Percentiles rank a stretch among this genome's conserved stretches.
phyloP scores from a whole-genome alignment of 257 asterid species.

The Agastache rugosa region DNA sequence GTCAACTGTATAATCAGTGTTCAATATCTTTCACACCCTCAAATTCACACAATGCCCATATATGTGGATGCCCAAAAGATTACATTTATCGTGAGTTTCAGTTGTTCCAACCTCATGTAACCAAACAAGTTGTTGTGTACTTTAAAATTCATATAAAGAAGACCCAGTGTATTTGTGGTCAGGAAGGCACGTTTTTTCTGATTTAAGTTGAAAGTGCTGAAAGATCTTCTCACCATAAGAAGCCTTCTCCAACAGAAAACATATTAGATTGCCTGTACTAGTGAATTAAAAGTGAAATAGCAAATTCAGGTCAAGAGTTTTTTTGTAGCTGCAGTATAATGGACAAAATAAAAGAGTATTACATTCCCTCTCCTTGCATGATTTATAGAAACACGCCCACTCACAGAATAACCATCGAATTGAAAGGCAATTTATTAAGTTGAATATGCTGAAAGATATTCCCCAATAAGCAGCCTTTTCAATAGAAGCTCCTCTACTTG shows the following conservation, averaged over 20 bases:
- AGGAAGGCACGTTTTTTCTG: slow-evolving; percentile 2
- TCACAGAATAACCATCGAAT: slow-evolving; percentile 8
- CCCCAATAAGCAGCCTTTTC: slow-evolving; percentile 12
- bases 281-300: slow-evolving; percentile 5
- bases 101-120: slow-evolving; percentile 30
- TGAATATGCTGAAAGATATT: slow-evolving; percentile 26
- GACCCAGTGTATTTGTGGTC: slow-evolving; percentile 10
- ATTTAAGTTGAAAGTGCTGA: slow-evolving; percentile 16
- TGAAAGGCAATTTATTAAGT: slow-evolving; percentile 2
- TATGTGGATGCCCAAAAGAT: slow-evolving; percentile 23
- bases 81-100: slow-evolving; percentile 28
- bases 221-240: slow-evolving; percentile 23
- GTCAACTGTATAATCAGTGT: slow-evolving; percentile 21
- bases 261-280: not conserved
- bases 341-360: slow-evolving; percentile 14
- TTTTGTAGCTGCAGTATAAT: slow-evolving; percentile 11
- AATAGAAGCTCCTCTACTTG: not conserved
- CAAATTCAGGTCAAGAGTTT: slow-evolving; percentile 7
- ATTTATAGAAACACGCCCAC: slow-evolving; percentile 13
- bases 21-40: slow-evolving; percentile 30
- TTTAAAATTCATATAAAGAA: slow-evolving; percentile 17
- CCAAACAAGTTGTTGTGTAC: slow-evolving; percentile 15
- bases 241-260: slow-evolving; percentile 9
- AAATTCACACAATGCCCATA: slow-evolving; percentile 13
- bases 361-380: slow-evolving; percentile 6